phyloP scores from a whole-genome alignment of 1,139 yeast genomes.

The Taphrina flavorubra region DNA sequence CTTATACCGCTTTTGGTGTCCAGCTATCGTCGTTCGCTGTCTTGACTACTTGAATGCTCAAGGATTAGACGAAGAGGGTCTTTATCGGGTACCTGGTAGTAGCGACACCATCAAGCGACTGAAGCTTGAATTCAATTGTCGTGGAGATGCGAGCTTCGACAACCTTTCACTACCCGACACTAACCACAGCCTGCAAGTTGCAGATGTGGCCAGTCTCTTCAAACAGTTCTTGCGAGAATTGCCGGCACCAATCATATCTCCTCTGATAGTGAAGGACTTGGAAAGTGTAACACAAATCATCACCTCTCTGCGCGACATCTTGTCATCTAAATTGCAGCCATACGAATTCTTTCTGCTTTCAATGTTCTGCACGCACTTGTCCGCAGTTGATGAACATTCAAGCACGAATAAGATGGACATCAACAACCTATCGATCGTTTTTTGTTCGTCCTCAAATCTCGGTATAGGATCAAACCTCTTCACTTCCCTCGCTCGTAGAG shows the following conservation, averaged over 20 bases:
- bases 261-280: slow-evolving; percentile 61
- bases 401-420: slow-evolving; percentile 49
- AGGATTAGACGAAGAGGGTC: slow-evolving; percentile 44
- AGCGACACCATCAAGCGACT: slow-evolving; percentile 30
- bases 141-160: slow-evolving; percentile 23
- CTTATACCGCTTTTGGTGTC: slow-evolving; percentile 41
- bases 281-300: slow-evolving; percentile 52
- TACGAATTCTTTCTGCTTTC: slow-evolving; percentile 49
- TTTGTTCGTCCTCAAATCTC: slow-evolving; percentile 47
- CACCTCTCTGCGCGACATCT: slow-evolving; percentile 50
- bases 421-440: slow-evolving; percentile 49
- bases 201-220: slow-evolving; percentile 69
- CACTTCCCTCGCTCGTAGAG: slow-evolving; percentile 6
- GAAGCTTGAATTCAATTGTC: slow-evolving; percentile 19
- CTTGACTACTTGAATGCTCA: slow-evolving; percentile 42
- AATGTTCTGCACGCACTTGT: slow-evolving; percentile 48
- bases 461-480: slow-evolving; percentile 36
- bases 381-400: slow-evolving; percentile 42
- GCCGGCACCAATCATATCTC: slow-evolving; percentile 53
- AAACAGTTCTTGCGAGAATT: slow-evolving; percentile 75
- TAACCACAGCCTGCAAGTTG: slow-evolving; percentile 49
- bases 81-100: slow-evolving; percentile 44
- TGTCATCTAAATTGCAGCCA: slow-evolving; percentile 47
- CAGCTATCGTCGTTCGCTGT: slow-evolving; percentile 42
- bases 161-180: background rate